Evolutionary conservation across 345 rosid species (phyloP).

Genomic region (Rhizophora mangle): DNA sequence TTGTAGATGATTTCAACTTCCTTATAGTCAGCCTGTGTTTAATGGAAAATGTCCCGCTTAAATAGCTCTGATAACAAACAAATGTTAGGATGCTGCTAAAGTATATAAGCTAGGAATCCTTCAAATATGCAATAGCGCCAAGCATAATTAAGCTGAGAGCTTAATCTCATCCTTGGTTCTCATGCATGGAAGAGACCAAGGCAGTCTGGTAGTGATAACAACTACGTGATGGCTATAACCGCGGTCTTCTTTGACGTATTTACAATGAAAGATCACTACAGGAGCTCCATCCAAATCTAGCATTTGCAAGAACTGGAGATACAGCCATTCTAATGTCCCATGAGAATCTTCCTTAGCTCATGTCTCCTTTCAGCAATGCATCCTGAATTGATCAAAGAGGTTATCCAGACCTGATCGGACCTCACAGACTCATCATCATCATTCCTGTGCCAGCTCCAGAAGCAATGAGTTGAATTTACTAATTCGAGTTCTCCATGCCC

Average conservation of each 20-base stretch:
- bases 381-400: conserved; percentile 57
- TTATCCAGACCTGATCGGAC: conserved; percentile 85
- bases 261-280: conserved; percentile 3
- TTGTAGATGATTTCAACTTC: too few species aligned
- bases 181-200: too few species aligned
- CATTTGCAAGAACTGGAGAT: neutral
- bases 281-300: neutral
- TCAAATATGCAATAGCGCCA: too few species aligned
- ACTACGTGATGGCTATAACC: neutral
- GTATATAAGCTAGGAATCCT: too few species aligned
- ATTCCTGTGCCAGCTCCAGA: conserved; percentile 96
- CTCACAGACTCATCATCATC: conserved; percentile 88
- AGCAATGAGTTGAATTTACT: conserved; percentile 73
- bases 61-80: too few species aligned
- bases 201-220: neutral
- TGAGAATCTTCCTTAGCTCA: conserved; percentile 47
- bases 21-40: too few species aligned
- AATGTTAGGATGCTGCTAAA: too few species aligned
- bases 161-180: too few species aligned
- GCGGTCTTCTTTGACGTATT: neutral
- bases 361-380: conserved; percentile 44
- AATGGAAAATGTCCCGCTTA: too few species aligned
- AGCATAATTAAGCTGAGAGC: too few species aligned
- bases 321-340: conserved; percentile 37
- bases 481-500: conserved; percentile 90